These are phyloP conservation scores for Rhipidocladum racemiflorum DNA, from an alignment of 176 grass and related monocot species.

Conservation along the genomic window DNA sequence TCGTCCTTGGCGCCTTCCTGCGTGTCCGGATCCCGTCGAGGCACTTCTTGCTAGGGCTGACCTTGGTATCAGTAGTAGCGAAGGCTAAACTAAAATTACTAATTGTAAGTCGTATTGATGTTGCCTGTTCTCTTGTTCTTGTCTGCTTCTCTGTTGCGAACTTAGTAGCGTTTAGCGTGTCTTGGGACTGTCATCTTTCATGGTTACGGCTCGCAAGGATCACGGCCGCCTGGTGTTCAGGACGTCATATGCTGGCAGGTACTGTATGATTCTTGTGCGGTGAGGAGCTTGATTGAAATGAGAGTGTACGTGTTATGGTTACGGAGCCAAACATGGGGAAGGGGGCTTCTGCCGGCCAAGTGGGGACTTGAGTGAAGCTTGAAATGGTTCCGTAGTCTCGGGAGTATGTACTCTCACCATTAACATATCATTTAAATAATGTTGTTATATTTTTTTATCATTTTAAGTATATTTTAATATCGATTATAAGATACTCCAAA, in stretches of 20 bases:
- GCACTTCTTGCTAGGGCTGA: conserved; percentile 45
- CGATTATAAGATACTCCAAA: no score
- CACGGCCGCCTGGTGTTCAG: conserved; percentile 2
- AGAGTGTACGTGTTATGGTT: neutral
- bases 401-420: no score
- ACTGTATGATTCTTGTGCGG: conserved; percentile 1
- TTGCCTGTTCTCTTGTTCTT: conserved; percentile 20
- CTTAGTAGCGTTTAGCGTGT: conserved; percentile 4
- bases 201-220: conserved; percentile 13
- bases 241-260: conserved; percentile 34
- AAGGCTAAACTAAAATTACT: conserved; percentile 1
- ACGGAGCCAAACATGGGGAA: no score
- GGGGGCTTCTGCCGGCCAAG: no score
- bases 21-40: conserved; percentile 44
- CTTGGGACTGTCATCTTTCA: conserved; percentile 22
- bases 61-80: conserved; percentile 28
- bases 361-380: no score
- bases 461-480: no score
- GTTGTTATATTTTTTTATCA: no score
- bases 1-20: conserved; percentile 32
- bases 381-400: no score
- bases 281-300: neutral
- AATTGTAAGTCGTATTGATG: conserved; percentile 9
- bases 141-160: neutral
- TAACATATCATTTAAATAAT: no score